Base-by-base conservation (phyloP, 495 filamentous ascomycete species). In the Aspergillus conjunctus region DNA sequence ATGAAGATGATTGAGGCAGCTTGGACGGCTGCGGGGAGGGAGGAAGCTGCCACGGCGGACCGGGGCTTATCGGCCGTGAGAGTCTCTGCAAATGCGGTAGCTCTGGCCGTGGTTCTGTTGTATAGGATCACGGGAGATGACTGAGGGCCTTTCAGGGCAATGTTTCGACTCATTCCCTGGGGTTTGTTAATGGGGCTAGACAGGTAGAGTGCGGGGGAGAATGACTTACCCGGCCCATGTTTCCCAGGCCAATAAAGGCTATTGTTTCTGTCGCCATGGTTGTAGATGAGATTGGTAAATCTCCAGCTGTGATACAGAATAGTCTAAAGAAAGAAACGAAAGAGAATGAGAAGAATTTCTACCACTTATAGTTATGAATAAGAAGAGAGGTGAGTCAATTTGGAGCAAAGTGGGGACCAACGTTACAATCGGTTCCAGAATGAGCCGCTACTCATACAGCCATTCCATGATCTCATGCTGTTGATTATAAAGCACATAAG, bases 201-300 rank as follows among this genome's bases (percentile, higher is more conserved):
- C 31, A 33, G 46, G 45, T 54, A 41, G 49, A 15, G 34, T 48
- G 48, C 39, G 54, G 46, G n/a, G 39, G 48, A 46, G 9, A 3
- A 51, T 30, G 39, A 78, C 85, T 78, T 79, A 92, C 91, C 59
- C 89, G 81, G 61, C 92, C 92, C 84, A 96, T 96, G 72, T 97
- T 97, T 9, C 92, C 92, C 55, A 97, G 79, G 53, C 92, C 92
- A 56, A 96, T 89, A 87, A 88, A 96, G 67, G 92, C 79, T 15
- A 79, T 67, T 22, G 60, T 64, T 67, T 65, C 60, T 6, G 45
- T 52, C 9, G 68, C 63, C 68, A 71, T 71, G 48, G 37, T 56
- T 18, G 63, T 18, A 62, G 17, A 4, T 7, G 32, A 33, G 41
- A 46, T 11, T 55, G 2, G 33, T 37, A 45, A 34, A 39, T 4